These are phyloP conservation scores for Cercis canadensis DNA, from an alignment of 306 rosid species.

Conservation along the genomic window DNA sequence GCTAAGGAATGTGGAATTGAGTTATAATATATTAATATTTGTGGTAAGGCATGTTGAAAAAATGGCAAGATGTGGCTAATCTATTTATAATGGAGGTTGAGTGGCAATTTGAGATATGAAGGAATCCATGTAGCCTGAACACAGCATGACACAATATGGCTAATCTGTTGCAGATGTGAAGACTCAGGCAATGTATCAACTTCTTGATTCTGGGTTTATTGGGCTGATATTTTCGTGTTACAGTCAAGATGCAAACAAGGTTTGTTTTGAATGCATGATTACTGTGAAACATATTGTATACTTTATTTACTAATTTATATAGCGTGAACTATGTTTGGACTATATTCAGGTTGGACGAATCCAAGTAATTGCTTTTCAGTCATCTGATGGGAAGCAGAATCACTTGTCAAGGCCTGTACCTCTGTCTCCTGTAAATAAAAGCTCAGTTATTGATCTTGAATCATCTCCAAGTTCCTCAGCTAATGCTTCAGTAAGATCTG, in stretches of 20 bases:
- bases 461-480: conserved; percentile 90
- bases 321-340: conserved; percentile 25
- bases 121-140: not conserved
- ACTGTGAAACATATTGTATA: conserved; percentile 21
- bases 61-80: not conserved
- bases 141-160: not conserved
- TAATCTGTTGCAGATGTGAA: conserved; percentile 70
- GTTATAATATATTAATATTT: not conserved
- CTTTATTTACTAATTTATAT: conserved; percentile 27
- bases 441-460: conserved; percentile 83
- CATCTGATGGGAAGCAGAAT: conserved; percentile 88
- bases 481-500: conserved; percentile 48
- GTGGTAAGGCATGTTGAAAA: not conserved
- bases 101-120: conserved; percentile 19
- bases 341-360: conserved; percentile 84
- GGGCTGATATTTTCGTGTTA: conserved; percentile 96
- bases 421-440: conserved; percentile 68
- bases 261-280: conserved; percentile 41
- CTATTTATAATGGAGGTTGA: not conserved
- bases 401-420: conserved; percentile 62
- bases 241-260: conserved; percentile 92
- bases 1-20: not conserved
- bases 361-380: conserved; percentile 99
- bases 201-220: conserved; percentile 95
- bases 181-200: conserved; percentile 96